These are phyloP conservation scores for Suillus subaureus DNA, from an alignment of 768 basidiomycete genomes.

Conservation along the genomic window DNA sequence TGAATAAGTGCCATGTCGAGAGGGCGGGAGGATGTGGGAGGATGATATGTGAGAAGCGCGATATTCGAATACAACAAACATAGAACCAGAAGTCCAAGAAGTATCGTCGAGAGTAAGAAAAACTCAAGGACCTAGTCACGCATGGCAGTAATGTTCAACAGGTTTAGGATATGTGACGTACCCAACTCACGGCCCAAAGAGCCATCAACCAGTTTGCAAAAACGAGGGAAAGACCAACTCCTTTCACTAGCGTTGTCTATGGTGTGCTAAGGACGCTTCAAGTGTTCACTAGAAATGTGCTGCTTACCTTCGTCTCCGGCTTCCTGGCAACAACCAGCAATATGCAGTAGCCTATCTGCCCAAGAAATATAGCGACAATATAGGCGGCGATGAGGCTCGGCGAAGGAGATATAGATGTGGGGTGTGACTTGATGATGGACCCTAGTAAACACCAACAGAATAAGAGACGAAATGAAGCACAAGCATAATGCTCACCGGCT, in stretches of 20 bases:
- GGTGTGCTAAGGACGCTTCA: conserved; percentile 7
- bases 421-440: conserved; percentile 53
- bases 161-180: conserved; percentile 31
- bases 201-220: conserved; percentile 82
- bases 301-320: conserved; percentile 75
- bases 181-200: conserved; percentile 78
- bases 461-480: neutral
- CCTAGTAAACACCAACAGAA: conserved; percentile 33
- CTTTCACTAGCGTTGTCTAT: conserved; percentile 70
- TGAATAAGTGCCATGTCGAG: conserved; percentile 85
- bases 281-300: neutral
- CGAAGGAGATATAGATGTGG: conserved; percentile 74
- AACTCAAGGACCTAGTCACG: conserved; percentile 61
- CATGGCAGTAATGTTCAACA: neutral
- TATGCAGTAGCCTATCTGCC: conserved; percentile 82
- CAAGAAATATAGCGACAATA: conserved; percentile 58
- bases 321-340: conserved; percentile 72
- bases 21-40: conserved; percentile 58
- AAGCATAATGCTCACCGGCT: conserved; percentile 41
- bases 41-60: conserved; percentile 73
- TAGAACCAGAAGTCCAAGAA: conserved; percentile 70
- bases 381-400: conserved; percentile 59
- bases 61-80: conserved; percentile 80
- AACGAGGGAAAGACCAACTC: conserved; percentile 78
- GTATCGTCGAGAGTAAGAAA: conserved; percentile 75